These are phyloP conservation scores for Bombardia bombarda DNA, from an alignment of 495 filamentous ascomycete species.

Conservation along the genomic window DNA sequence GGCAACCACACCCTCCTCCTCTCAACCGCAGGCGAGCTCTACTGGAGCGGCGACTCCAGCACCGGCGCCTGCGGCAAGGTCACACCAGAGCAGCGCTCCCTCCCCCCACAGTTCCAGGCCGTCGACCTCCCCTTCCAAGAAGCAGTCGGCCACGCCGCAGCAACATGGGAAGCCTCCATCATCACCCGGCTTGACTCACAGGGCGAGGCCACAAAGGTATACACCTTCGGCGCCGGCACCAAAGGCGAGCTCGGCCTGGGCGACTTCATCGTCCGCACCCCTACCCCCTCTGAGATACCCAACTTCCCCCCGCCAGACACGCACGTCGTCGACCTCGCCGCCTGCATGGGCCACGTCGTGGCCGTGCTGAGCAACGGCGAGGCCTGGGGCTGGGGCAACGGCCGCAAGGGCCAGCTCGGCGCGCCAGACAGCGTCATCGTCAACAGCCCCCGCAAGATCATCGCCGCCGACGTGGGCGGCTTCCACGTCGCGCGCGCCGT, in stretches of 20 bases:
- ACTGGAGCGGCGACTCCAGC: slow-evolving; percentile 52
- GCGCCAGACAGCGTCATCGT: slow-evolving; percentile 34
- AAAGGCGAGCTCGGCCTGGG: slow-evolving; percentile 71
- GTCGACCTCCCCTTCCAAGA: slow-evolving; percentile 9
- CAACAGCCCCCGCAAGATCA: slow-evolving; percentile 51
- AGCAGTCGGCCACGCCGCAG: slow-evolving; percentile 39
- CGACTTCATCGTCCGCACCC: slow-evolving; percentile 19
- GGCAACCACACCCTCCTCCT: slow-evolving; percentile 84
- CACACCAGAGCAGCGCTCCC: neutral
- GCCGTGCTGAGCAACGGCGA: slow-evolving; percentile 65
- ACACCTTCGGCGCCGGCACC: slow-evolving; percentile 51
- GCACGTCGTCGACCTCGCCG: slow-evolving; percentile 49
- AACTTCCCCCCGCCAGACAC: slow-evolving; percentile 53
- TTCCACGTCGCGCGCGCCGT: slow-evolving; percentile 54
- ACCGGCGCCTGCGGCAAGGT: slow-evolving; percentile 47
- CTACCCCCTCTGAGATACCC: slow-evolving; percentile 28
- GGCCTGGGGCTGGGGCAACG: slow-evolving; percentile 82
- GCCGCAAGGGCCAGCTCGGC: slow-evolving; percentile 78
- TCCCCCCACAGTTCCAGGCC: slow-evolving; percentile 10
- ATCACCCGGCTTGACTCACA: slow-evolving; percentile 40
- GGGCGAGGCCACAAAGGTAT: slow-evolving; percentile 35
- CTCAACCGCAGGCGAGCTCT: slow-evolving; percentile 46
- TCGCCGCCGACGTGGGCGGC: slow-evolving; percentile 19
- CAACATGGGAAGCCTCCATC: slow-evolving; percentile 69
- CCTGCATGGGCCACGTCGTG: slow-evolving; percentile 71